Evolutionary conservation across 2,329 filamentous ascomycete species (phyloP).

Genomic region (Epichloe scottii): DNA sequence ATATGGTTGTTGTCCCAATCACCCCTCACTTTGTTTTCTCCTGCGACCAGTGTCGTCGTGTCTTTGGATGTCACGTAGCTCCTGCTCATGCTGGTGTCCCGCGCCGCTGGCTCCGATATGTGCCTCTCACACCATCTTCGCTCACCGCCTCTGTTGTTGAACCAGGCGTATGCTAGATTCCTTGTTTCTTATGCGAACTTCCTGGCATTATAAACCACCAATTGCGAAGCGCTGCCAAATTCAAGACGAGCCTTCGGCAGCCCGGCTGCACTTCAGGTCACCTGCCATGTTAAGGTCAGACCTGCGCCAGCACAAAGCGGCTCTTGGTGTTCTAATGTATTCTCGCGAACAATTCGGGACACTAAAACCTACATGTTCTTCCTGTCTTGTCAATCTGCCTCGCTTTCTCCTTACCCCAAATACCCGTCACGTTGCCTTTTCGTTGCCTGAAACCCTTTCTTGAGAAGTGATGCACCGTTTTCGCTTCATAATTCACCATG

Average conservation of each 20-base stretch:
- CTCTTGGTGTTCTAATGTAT: not conserved
- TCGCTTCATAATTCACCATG: not conserved
- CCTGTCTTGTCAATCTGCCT: not conserved
- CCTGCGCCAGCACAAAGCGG: not conserved
- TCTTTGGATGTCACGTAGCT: slow-evolving; percentile 1
- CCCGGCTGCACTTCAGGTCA: slow-evolving; percentile 1
- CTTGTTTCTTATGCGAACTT: slow-evolving; percentile 3
- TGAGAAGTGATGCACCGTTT: not conserved
- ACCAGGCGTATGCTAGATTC: not conserved
- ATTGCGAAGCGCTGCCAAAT: not conserved
- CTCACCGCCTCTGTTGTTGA: slow-evolving; percentile 6
- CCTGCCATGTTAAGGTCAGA: slow-evolving; percentile 1
- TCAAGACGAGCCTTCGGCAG: slow-evolving; percentile 1
- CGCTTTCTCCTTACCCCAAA: not conserved
- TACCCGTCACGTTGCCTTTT: not conserved
- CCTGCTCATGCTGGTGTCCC: slow-evolving; percentile 2
- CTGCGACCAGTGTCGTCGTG: not conserved
- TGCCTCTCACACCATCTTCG: slow-evolving; percentile 6
- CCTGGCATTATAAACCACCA: not conserved
- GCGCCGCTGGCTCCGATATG: slow-evolving; percentile 4
- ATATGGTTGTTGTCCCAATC: slow-evolving; percentile 2
- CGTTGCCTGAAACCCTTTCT: not conserved
- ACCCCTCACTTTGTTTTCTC: slow-evolving; percentile 1
- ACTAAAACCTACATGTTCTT: not conserved
- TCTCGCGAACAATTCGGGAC: not conserved